A percentile compares a stretch with the other conserved stretches of the same genome.
These are phyloP conservation scores for Penicillium olsonii DNA, from an alignment of 2,329 filamentous ascomycete species.

Conservation along the genomic window DNA sequence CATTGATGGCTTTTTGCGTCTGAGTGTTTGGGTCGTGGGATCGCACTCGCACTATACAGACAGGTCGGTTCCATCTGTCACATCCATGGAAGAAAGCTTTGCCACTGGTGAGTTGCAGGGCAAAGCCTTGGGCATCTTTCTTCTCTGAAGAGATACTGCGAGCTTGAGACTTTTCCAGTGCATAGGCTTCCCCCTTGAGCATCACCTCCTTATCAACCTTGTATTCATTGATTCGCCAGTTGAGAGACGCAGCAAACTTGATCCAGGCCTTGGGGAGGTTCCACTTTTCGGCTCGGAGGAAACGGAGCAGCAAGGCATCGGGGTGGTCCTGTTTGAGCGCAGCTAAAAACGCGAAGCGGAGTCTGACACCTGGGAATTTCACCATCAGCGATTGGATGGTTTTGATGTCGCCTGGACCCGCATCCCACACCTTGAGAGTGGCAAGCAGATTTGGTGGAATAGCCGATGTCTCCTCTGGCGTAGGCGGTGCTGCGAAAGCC, in stretches of 20 bases:
- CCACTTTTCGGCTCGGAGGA: slow-evolving; percentile 44
- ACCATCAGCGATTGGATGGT: slow-evolving; percentile 21
- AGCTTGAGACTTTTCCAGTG: slow-evolving; percentile 20
- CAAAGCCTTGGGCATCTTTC: slow-evolving; percentile 32
- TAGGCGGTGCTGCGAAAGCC: slow-evolving; percentile 7
- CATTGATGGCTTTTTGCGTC: slow-evolving; percentile 38
- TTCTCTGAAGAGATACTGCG: slow-evolving; percentile 25
- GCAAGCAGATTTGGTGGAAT: slow-evolving; percentile 17
- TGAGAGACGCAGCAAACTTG: slow-evolving; percentile 42
- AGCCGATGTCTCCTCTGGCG: slow-evolving; percentile 11
- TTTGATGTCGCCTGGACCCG: slow-evolving; percentile 14
- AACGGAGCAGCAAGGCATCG: slow-evolving; percentile 43
- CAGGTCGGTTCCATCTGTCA: slow-evolving; percentile 39
- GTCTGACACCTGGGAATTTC: slow-evolving; percentile 25
- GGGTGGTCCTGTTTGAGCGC: slow-evolving; percentile 38
- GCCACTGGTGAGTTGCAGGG: slow-evolving; percentile 41
- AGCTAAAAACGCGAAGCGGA: slow-evolving; percentile 24
- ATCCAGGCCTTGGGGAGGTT: slow-evolving; percentile 42
- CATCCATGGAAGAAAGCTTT: slow-evolving; percentile 43
- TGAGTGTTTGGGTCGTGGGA: slow-evolving; percentile 37
- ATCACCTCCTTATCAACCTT: slow-evolving; percentile 37
- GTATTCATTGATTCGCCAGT: slow-evolving; percentile 40
- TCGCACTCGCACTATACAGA: slow-evolving; percentile 41
- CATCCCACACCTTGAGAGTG: slow-evolving; percentile 12
- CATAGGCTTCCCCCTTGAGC: slow-evolving; percentile 36